Conservation (phyloP, 805 yeast genomes). For the Torulaspora delbrueckii region DNA sequence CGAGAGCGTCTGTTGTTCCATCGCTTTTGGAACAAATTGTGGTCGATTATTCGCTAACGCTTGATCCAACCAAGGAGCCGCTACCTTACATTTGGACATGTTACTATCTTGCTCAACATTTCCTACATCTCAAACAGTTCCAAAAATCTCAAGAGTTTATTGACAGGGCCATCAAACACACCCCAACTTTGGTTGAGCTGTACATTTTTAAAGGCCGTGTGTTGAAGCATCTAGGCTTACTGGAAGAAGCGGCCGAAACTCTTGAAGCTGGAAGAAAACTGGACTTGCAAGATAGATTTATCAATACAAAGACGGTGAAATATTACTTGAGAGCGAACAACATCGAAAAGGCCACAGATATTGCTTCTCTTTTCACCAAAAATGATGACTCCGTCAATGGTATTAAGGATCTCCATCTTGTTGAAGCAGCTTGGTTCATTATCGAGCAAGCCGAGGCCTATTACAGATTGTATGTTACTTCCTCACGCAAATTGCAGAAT, state of each 20-base stretch:
- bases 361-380: slow-evolving; percentile 76
- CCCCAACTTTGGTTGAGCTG: slow-evolving; percentile 83
- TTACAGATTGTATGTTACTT: slow-evolving; percentile 48
- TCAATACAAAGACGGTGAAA: slow-evolving; percentile 83
- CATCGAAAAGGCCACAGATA: slow-evolving; percentile 66
- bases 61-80: slow-evolving; percentile 34
- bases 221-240: slow-evolving; percentile 63
- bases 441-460: slow-evolving; percentile 82
- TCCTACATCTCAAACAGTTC: slow-evolving; percentile 51
- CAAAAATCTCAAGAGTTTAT: slow-evolving; percentile 51
- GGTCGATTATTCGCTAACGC: slow-evolving; percentile 39
- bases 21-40: slow-evolving; percentile 50
- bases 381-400: slow-evolving; percentile 82
- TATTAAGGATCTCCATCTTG: slow-evolving; percentile 73
- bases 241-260: slow-evolving; percentile 54
- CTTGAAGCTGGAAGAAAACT: slow-evolving; percentile 68
- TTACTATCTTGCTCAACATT: slow-evolving; percentile 77
- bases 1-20: slow-evolving; percentile 36
- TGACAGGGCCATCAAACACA: slow-evolving; percentile 59
- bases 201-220: slow-evolving; percentile 77
- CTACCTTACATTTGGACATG: slow-evolving; percentile 54
- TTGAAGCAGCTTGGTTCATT: slow-evolving; percentile 92
- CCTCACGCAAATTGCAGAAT: slow-evolving; percentile 22
- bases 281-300: slow-evolving; percentile 86
- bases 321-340: slow-evolving; percentile 73